Base-by-base conservation (phyloP, 1,284 basidiomycete genomes). In the Puccinia horiana region DNA sequence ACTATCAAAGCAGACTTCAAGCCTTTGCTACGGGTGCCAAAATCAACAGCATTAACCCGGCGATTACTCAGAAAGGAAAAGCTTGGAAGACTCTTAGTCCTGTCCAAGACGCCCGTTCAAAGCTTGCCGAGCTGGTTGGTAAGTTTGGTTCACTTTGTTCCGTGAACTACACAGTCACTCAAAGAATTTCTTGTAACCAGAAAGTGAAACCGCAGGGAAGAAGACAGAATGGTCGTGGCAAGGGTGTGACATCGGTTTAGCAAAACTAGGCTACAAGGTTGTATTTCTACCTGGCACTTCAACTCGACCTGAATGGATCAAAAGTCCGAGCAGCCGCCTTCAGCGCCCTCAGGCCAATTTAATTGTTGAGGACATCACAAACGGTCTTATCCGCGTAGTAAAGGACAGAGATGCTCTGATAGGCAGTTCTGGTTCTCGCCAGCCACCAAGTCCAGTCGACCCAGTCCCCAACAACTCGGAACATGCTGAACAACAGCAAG, bases 1-100 rank as follows among this genome's bases (percentile, higher is more conserved):
- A 70, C 44, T 70, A 70, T 23, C 69, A 70, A 70, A 70, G 69
- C n/a, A 2, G 69, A 26, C 37, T 70, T 1, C 69, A 70, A 23
- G 37, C 69, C 3, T 70, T 44, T n/a, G 26, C 26, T 12, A 70
- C 69, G 26, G 69, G 69, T 16, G 69, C 42, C 4, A 12, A 35
- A 29, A 3, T 70, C 1, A 70, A 70, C 37, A 16, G 18, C 1
- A 44, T 70, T 29, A 26, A 40, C 12, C 12, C 69, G 8, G n/a
- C 69, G 4, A 16, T 44, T 18, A 44, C 42, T 29, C 18, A 52
- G n/a, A 70, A 47, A n/a, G 20, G 29, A 42, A 42, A 70, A 18
- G 20, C 14, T 5, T 44, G 29, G 29, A 49, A 49, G 40, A 18
- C 37, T 49, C 8, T 29, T 6, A 70, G 18, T 70, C 42, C 12